Evolutionary conservation across 805 yeast genomes (phyloP).

Genomic region (Lipomyces orientalis): DNA sequence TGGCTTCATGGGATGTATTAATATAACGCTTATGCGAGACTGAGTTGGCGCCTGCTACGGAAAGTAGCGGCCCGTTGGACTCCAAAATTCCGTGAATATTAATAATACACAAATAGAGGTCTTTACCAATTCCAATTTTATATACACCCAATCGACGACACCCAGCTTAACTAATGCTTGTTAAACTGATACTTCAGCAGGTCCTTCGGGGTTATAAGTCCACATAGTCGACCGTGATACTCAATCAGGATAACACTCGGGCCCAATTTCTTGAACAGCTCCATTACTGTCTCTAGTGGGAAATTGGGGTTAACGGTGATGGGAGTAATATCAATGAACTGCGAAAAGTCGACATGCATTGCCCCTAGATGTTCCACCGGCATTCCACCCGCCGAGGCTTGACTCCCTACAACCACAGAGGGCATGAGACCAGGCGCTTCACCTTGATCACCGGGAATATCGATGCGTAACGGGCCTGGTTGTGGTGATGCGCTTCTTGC

Average conservation of each 20-base stretch:
- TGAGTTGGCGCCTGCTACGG: neutral
- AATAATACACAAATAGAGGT: neutral
- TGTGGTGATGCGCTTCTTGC: conserved; percentile 1
- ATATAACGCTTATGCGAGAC: neutral
- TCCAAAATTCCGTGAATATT: neutral
- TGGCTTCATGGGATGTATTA: neutral
- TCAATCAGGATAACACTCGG: conserved; percentile 76
- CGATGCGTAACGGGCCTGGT: conserved; percentile 1
- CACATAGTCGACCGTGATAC: conserved; percentile 62
- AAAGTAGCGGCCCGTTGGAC: neutral
- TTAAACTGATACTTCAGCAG: conserved; percentile 57
- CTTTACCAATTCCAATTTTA: neutral
- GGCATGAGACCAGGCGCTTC: conserved; percentile 5
- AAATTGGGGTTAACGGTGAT: conserved; percentile 60
- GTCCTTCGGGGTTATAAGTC: conserved; percentile 87
- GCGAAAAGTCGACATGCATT: conserved; percentile 29
- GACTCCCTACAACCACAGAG: conserved; percentile 1
- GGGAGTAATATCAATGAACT: conserved; percentile 61
- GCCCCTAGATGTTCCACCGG: conserved; percentile 31
- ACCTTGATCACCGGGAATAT: conserved; percentile 1
- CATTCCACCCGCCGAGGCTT: conserved; percentile 7
- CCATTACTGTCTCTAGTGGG: conserved; percentile 65
- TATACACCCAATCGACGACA: neutral
- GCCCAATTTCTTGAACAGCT: conserved; percentile 77
- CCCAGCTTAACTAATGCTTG: conserved; percentile 1